Percentiles rank a stretch among this genome's conserved stretches.
Evolutionary conservation across 768 basidiomycete species (phyloP).

Genomic region (Lyophyllum decastes): DNA sequence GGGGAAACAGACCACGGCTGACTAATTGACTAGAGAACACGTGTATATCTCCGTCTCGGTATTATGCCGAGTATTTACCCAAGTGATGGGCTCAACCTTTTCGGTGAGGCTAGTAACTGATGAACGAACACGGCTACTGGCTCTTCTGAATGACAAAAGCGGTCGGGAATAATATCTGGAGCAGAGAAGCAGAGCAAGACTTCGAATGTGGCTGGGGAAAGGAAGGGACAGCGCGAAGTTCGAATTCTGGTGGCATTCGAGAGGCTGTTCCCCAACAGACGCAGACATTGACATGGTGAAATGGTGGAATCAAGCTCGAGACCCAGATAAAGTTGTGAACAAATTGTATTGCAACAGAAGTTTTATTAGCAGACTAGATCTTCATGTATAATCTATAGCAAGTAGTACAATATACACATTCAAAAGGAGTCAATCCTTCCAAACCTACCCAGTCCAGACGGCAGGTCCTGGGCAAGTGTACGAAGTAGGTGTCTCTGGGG

Average conservation of each 20-base stretch:
- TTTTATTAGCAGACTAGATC: neutral
- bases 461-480: conserved; percentile 32
- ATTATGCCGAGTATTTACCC: neutral
- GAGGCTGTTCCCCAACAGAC: neutral
- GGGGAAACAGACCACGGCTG: conserved; percentile 5
- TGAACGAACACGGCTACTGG: too few relatives aligned
- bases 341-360: too few relatives aligned
- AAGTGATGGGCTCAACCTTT: neutral
- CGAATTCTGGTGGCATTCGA: too few relatives aligned
- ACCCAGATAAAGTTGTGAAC: too few relatives aligned
- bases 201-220: too few relatives aligned
- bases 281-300: neutral
- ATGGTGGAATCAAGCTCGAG: too few relatives aligned
- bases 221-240: too few relatives aligned
- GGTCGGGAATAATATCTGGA: too few relatives aligned
- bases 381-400: neutral
- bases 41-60: neutral
- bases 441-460: conserved; percentile 11
- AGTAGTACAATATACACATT: neutral
- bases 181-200: too few relatives aligned
- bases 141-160: too few relatives aligned
- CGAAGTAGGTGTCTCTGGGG: conserved; percentile 28
- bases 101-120: too few relatives aligned
- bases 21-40: neutral
- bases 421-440: neutral